Evolutionary conservation across 257 asterid species (phyloP).

Genomic region (Nicotiana attenuata): DNA sequence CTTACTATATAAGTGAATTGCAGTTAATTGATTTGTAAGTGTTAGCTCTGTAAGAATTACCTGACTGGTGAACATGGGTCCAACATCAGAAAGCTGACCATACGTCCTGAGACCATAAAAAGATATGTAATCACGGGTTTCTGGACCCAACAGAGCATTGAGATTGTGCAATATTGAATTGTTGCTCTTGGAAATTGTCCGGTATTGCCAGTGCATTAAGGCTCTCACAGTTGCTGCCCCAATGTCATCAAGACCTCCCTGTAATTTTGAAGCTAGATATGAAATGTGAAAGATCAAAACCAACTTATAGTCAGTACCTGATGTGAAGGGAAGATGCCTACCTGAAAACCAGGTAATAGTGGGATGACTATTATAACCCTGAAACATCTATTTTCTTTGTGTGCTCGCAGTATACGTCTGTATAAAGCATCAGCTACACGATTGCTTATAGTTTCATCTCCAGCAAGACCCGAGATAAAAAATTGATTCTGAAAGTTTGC

Average conservation of each 20-base stretch:
- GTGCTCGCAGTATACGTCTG: slow-evolving; percentile 77
- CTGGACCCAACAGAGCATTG: slow-evolving; percentile 56
- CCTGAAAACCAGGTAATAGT: slow-evolving; percentile 94
- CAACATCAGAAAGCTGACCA: slow-evolving; percentile 63
- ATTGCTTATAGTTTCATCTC: slow-evolving; percentile 74
- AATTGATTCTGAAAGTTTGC: slow-evolving; percentile 73
- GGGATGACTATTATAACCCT: slow-evolving; percentile 89
- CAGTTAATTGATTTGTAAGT: neutral
- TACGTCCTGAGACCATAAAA: slow-evolving; percentile 80
- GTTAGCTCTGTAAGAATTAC: slow-evolving; percentile 27
- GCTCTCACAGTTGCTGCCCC: slow-evolving; percentile 99
- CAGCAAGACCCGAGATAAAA: slow-evolving; percentile 89
- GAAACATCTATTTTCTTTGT: slow-evolving; percentile 56
- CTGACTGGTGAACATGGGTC: slow-evolving; percentile 85
- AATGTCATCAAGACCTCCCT: slow-evolving; percentile 92
- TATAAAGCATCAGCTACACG: slow-evolving; percentile 83
- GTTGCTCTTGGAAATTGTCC: slow-evolving; percentile 76
- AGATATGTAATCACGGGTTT: slow-evolving; percentile 64
- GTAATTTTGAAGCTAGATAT: slow-evolving; percentile 17
- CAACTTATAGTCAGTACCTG: neutral
- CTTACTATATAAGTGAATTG: neutral
- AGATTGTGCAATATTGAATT: slow-evolving; percentile 77
- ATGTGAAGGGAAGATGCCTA: slow-evolving; percentile 18
- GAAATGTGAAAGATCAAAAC: slow-evolving; percentile 11
- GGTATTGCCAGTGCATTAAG: slow-evolving; percentile 95